Evolutionary conservation across 306 rosid genomes (phyloP).

Genomic region (Corylus heterophylla): DNA sequence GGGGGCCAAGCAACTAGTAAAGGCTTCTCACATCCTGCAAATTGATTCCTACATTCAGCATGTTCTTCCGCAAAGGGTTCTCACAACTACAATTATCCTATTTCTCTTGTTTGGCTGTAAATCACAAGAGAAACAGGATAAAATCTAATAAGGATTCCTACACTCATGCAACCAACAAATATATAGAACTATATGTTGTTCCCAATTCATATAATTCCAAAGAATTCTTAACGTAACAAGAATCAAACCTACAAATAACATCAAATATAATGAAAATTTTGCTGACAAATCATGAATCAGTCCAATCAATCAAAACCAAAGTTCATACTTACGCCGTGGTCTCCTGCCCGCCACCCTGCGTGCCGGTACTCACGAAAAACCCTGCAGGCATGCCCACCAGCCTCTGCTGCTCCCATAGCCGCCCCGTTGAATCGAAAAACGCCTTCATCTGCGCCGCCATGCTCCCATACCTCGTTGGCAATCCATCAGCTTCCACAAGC

Average conservation of each 20-base stretch:
- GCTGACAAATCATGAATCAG: neutral
- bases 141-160: neutral
- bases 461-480: constrained; percentile 66
- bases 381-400: constrained; percentile 78
- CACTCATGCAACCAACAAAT: neutral
- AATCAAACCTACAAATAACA: neutral
- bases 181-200: neutral
- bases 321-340: constrained; percentile 62
- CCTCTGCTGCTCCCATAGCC: constrained; percentile 65
- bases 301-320: neutral
- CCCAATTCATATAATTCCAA: neutral
- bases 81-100: neutral
- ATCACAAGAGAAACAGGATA: neutral
- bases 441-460: constrained; percentile 85
- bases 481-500: constrained; percentile 72
- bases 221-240: neutral
- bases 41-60: neutral
- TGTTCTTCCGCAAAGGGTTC: neutral
- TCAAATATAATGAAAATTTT: neutral
- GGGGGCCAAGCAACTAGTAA: neutral
- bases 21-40: neutral
- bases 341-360: constrained; percentile 93
- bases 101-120: neutral
- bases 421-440: constrained; percentile 59
- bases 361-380: constrained; percentile 75